Evolutionary conservation across 129 eudicot species (phyloP).

Genomic region (Centella asiatica): DNA sequence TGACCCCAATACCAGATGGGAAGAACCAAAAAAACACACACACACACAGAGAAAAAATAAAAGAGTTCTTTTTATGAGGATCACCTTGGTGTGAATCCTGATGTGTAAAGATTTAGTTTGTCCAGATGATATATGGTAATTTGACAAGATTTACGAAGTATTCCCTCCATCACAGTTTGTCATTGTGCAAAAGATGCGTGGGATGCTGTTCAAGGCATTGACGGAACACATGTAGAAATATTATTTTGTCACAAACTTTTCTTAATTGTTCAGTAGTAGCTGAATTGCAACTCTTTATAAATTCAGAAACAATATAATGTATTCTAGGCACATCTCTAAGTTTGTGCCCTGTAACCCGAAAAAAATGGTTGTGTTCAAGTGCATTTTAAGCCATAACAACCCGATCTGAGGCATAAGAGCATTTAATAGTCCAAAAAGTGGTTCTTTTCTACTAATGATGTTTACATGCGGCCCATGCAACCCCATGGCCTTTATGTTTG

Average conservation of each 20-base stretch:
- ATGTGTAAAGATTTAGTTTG: neutral
- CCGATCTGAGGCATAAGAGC: neutral
- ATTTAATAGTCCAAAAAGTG: neutral
- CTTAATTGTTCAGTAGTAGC: neutral
- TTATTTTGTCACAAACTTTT: neutral
- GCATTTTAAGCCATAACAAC: neutral
- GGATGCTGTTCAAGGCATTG: neutral
- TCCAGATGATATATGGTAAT: too few relatives aligned
- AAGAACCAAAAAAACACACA: too few relatives aligned
- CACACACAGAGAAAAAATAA: too few relatives aligned
- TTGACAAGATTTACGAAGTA: neutral
- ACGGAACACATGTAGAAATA: neutral
- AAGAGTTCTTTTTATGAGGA: neutral
- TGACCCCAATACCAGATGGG: too few relatives aligned
- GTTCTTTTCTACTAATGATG: neutral
- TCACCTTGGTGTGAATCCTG: neutral
- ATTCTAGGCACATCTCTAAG: neutral
- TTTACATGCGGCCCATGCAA: neutral
- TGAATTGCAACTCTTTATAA: neutral
- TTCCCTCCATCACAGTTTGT: neutral
- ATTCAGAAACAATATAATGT: neutral
- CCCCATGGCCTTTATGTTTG: neutral
- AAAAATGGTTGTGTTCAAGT: too few relatives aligned
- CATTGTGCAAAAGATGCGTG: neutral
- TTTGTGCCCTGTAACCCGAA: too few relatives aligned